These are phyloP conservation scores for Przewalskia tangutica DNA, from an alignment of 257 asterid genomes.

Conservation along the genomic window DNA sequence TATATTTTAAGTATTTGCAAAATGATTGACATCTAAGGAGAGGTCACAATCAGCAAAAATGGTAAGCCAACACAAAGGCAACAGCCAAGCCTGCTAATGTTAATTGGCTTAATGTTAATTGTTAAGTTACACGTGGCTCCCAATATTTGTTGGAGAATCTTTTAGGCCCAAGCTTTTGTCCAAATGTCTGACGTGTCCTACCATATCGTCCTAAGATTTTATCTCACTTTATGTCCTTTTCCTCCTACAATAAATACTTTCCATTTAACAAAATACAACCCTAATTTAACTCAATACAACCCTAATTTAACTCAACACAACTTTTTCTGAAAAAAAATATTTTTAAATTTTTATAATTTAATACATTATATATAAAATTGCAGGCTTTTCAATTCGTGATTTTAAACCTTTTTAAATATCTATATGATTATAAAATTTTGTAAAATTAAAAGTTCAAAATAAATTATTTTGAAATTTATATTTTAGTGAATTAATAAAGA, in stretches of 20 bases:
- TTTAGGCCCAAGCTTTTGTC: conserved; percentile 12
- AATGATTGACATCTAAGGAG: neutral
- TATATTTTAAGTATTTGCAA: too few species aligned
- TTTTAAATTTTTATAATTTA: too few species aligned
- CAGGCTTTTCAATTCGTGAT: too few species aligned
- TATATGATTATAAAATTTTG: neutral
- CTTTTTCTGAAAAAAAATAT: too few species aligned
- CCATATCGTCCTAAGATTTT: neutral
- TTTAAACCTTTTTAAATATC: neutral
- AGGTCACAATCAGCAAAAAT: neutral
- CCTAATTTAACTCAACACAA: too few species aligned
- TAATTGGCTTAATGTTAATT: neutral
- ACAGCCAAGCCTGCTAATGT: neutral
- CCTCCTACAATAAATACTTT: neutral
- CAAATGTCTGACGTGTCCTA: conserved; percentile 32
- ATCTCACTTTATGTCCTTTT: neutral
- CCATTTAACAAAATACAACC: too few species aligned
- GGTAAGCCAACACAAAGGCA: neutral
- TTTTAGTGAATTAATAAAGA: neutral
- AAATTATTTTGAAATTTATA: neutral
- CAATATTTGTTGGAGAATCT: conserved; percentile 29
- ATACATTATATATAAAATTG: too few species aligned
- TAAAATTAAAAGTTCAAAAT: neutral
- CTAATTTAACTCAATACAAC: too few species aligned
- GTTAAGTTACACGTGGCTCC: conserved; percentile 22